These are phyloP conservation scores for Penicillium hesseltinei DNA, from an alignment of 2,329 filamentous ascomycete species.

Conservation along the genomic window DNA sequence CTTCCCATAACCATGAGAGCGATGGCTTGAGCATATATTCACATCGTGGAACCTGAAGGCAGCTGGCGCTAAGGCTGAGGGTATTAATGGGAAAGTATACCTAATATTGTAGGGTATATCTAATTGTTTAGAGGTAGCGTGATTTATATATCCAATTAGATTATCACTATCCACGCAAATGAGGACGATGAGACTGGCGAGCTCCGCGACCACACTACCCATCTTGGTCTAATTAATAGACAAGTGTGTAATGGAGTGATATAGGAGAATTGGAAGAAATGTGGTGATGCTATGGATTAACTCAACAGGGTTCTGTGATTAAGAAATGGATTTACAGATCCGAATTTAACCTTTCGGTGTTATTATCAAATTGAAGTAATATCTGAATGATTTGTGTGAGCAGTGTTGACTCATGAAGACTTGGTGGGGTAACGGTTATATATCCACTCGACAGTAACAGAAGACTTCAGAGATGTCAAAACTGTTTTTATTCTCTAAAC, in stretches of 20 bases:
- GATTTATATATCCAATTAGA: not conserved
- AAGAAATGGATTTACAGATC: not conserved
- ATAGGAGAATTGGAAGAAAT: too few species aligned
- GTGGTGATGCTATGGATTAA: too few species aligned
- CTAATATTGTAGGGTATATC: not conserved
- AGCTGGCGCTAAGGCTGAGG: not conserved
- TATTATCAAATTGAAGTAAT: not conserved
- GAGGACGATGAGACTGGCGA: too few species aligned
- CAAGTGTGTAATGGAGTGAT: too few species aligned
- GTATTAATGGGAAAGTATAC: not conserved
- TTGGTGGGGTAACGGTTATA: not conserved
- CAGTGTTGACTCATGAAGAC: not conserved
- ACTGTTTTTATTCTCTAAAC: not conserved
- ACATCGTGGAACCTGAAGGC: not conserved
- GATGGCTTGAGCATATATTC: not conserved
- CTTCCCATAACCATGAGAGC: not conserved
- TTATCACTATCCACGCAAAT: too few species aligned
- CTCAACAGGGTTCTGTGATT: too few species aligned
- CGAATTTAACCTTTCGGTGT: accelerated
- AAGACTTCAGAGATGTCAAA: not conserved
- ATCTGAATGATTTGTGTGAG: not conserved
- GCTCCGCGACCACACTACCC: too few species aligned
- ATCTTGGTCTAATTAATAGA: too few species aligned
- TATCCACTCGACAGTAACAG: not conserved
- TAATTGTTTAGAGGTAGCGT: not conserved